Evolutionary conservation across 2,329 filamentous ascomycete species (phyloP).

Genomic region (Fonsecaea monophora): DNA sequence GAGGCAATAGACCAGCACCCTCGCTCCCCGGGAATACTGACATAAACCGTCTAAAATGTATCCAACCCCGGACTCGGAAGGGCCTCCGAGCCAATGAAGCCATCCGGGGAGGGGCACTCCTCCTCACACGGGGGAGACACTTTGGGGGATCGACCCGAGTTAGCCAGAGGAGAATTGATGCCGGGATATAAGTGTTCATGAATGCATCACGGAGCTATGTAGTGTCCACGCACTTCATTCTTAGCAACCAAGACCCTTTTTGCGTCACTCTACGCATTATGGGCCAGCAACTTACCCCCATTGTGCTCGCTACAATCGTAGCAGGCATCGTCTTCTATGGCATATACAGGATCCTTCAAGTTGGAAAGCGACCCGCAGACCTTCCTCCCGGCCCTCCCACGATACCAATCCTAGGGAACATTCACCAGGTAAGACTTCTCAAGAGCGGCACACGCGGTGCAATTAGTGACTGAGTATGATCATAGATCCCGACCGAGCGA

Average conservation of each 20-base stretch:
- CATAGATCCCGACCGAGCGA: conserved; percentile 51
- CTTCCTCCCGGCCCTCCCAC: conserved; percentile 60
- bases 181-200: too few relatives aligned
- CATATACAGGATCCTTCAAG: conserved; percentile 33
- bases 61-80: neutral
- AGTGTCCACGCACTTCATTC: too few relatives aligned
- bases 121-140: neutral
- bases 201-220: too few relatives aligned
- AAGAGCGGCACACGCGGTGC: neutral
- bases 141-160: neutral
- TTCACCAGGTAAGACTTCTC: conserved; percentile 48
- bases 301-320: neutral
- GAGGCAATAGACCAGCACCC: too few relatives aligned
- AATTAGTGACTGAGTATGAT: neutral
- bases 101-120: neutral
- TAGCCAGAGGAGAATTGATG: too few relatives aligned
- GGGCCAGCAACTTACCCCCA: neutral
- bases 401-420: conserved; percentile 58
- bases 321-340: neutral
- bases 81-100: neutral
- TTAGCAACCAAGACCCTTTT: too few relatives aligned
- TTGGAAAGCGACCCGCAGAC: conserved; percentile 19
- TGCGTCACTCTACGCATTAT: neutral
- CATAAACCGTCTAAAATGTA: neutral
- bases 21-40: too few relatives aligned